A percentile compares a stretch with the other conserved stretches of the same genome.
phyloP scores from a whole-genome alignment of 208 protist species.

The Histomonas meleagridis region DNA sequence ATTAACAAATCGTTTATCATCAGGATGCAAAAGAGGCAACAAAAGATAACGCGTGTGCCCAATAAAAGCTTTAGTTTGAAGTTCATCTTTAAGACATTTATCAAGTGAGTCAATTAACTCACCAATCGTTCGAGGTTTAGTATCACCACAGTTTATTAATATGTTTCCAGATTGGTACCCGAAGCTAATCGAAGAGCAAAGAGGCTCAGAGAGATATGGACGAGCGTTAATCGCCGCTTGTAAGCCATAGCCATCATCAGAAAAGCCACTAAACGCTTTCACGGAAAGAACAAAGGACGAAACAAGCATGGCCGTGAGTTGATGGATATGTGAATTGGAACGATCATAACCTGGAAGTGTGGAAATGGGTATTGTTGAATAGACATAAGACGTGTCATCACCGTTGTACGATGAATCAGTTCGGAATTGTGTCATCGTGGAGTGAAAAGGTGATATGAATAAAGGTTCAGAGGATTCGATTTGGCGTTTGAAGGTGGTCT shows the following conservation, averaged over 20 bases:
- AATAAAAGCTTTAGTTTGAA: not conserved
- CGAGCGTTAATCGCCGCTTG: not conserved
- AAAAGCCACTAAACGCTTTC: not conserved
- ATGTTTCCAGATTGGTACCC: not conserved
- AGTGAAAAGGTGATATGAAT: not conserved
- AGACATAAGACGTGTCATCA: not conserved
- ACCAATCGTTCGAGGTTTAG: not conserved
- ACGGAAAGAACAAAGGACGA: not conserved
- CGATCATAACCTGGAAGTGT: not conserved
- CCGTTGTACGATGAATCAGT: not conserved
- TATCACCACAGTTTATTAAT: not conserved
- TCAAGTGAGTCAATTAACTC: not conserved
- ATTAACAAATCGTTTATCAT: not conserved
- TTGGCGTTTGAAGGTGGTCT: not conserved
- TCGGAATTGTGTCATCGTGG: not conserved
- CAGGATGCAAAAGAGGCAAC: not conserved
- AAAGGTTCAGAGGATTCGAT: not conserved
- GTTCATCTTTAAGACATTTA: not conserved
- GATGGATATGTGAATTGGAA: not conserved
- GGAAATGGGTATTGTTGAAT: not conserved
- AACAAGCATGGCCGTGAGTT: not conserved
- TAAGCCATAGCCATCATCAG: not conserved
- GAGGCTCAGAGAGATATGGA: not conserved
- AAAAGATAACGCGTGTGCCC: not conserved
- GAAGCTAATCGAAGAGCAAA: not conserved